Evolutionary conservation across 2,329 filamentous ascomycete species (phyloP), one percentile per base, ranked within the genome.

Genomic region (Dactylellina sp.): DNA sequence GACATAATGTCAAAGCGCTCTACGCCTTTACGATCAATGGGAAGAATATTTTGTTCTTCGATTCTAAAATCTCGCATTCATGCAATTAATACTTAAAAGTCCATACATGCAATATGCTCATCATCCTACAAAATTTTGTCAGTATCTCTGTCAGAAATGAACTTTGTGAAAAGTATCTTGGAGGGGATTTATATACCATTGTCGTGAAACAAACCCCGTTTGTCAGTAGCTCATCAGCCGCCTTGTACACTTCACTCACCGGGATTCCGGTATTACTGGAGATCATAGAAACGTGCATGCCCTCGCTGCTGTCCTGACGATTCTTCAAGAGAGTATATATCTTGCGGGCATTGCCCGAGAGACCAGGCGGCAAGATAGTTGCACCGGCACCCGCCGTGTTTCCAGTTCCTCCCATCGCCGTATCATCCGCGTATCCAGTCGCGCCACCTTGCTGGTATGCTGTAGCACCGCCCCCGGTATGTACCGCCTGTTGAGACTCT

Each of bases 131-230:
- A 20, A 37, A 12, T 7, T 24, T 16, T 6, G 32, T 60, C 60
- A 81, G 80, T 76, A 80, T 80, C 77, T 81, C 81, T 77, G n/a
- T n/a, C n/a, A n/a, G n/a, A n/a, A n/a, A n/a, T n/a, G n/a, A n/a
- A n/a, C 77, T 80, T 57, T 78, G 78, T 20, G 42, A 9, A 53
- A 37, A 39, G 18, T 12, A 37, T 12, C 12, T 4, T 18, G 80
- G 77, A 77, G 74, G 24, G 4, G 53, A 22, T 28, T 39, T 20
- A 47, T 56, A 37, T 63, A 75, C 78, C 65, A 96, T 86, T 7
- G 96, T 99, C 25, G 92, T 92, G 82, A 92, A 99, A 76, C 97
- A 91, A 78, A 92, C 80, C 28, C 93, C 92, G 63, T 87, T 82
- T 1, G 84, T 84, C 46, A 92, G 81, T 79, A 99, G 82, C 82